A percentile compares a stretch with the other conserved stretches of the same genome.
phyloP scores from a whole-genome alignment of 1,284 basidiomycete genomes.

The Afroboletus lepidellus region DNA sequence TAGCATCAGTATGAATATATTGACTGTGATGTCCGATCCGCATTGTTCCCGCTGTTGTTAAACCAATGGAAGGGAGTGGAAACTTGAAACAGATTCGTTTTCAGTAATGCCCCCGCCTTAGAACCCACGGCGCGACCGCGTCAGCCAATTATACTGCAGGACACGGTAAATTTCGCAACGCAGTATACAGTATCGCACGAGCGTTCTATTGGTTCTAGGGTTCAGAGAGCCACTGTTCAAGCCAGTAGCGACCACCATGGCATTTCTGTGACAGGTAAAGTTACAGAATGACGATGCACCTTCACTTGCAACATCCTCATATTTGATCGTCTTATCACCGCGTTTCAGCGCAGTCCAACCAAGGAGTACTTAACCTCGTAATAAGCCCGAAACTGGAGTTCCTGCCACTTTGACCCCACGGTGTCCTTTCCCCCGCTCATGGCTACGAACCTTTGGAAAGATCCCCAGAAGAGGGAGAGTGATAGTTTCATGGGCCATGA shows the following conservation, averaged over 20 bases:
- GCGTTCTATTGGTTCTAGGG: no score
- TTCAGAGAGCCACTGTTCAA: no score
- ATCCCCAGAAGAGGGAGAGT: constrained; percentile 2
- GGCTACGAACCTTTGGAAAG: constrained; percentile 2
- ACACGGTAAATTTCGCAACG: no score
- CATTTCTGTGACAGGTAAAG: neutral
- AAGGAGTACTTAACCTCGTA: neutral
- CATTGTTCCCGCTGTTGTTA: neutral
- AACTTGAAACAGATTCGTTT: neutral
- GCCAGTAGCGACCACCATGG: neutral
- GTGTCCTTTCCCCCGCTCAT: constrained; percentile 1
- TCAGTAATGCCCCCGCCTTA: neutral
- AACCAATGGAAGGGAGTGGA: neutral
- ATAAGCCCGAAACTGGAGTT: neutral
- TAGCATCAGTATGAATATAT: neutral
- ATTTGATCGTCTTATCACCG: neutral
- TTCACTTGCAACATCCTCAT: neutral
- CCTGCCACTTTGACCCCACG: neutral
- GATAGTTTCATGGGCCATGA: neutral
- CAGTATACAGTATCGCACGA: no score
- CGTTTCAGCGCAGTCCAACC: neutral
- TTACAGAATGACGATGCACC: neutral
- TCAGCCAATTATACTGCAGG: neutral
- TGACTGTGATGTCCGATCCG: neutral
- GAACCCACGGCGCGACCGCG: neutral